phyloP scores from a whole-genome alignment of 2,329 filamentous ascomycete genomes.

The Aspergillus sp. region DNA sequence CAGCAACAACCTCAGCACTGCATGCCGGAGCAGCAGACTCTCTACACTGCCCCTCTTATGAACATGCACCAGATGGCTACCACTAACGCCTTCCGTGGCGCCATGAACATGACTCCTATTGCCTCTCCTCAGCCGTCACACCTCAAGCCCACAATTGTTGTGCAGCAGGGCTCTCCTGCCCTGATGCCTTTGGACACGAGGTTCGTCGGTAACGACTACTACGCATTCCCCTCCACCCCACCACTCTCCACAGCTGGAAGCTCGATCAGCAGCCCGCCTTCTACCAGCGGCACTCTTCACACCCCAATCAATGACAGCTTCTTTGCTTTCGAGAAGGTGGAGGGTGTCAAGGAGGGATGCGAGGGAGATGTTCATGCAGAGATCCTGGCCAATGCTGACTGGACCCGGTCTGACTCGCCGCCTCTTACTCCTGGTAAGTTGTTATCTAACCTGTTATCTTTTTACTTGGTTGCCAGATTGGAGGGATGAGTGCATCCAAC shows the following conservation, averaged over 20 bases:
- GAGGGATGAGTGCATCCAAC: constrained; percentile 12
- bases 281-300: constrained; percentile 72
- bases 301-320: constrained; percentile 83
- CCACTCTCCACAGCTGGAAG: constrained; percentile 83
- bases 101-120: constrained; percentile 62
- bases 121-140: constrained; percentile 72
- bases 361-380: constrained; percentile 72
- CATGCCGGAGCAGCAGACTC: constrained; percentile 34
- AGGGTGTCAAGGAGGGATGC: constrained; percentile 69
- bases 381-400: constrained; percentile 71
- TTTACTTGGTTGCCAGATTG: background rate
- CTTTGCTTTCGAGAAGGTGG: constrained; percentile 68
- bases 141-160: constrained; percentile 73
- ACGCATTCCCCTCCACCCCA: constrained; percentile 81
- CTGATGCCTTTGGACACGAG: constrained; percentile 72
- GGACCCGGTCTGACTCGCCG: constrained; percentile 75
- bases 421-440: constrained; percentile 87
- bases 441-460: background rate
- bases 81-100: constrained; percentile 45
- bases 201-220: constrained; percentile 61
- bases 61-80: constrained; percentile 48
- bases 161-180: constrained; percentile 59
- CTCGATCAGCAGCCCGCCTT: constrained; percentile 79
- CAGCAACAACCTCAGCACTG: constrained; percentile 27
- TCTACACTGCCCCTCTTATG: constrained; percentile 46